These are phyloP conservation scores for Phialophora verrucosa DNA, from an alignment of 2,329 filamentous ascomycete species.

Conservation along the genomic window DNA sequence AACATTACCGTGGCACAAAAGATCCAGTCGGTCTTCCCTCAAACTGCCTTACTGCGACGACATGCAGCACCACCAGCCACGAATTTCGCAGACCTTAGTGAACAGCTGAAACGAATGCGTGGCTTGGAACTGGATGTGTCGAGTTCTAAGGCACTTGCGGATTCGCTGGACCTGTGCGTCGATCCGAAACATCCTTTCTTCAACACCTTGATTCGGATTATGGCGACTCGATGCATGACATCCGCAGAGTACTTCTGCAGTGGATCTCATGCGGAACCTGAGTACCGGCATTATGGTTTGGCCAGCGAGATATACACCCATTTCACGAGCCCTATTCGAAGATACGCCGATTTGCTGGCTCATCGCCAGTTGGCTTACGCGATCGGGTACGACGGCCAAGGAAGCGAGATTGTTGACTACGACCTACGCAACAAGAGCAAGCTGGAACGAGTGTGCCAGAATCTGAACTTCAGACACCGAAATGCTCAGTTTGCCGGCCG, in stretches of 20 bases:
- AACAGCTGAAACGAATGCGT: slow-evolving; percentile 87
- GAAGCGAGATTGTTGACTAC: slow-evolving; percentile 72
- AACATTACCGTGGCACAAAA: slow-evolving; percentile 92
- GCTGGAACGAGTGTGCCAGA: slow-evolving; percentile 92
- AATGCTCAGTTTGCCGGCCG: slow-evolving; percentile 96
- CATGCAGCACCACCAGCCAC: slow-evolving; percentile 91
- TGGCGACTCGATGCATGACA: slow-evolving; percentile 99
- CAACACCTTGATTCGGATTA: slow-evolving; percentile 96
- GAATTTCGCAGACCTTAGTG: slow-evolving; percentile 92
- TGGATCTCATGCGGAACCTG: slow-evolving; percentile 87
- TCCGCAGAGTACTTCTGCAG: slow-evolving; percentile 98
- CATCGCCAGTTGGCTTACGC: slow-evolving; percentile 94
- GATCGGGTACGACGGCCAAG: slow-evolving; percentile 75
- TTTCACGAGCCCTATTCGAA: slow-evolving; percentile 95
- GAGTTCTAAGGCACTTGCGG: slow-evolving; percentile 89
- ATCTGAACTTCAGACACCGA: slow-evolving; percentile 96
- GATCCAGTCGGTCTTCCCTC: slow-evolving; percentile 89
- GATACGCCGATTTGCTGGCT: slow-evolving; percentile 94
- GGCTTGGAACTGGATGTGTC: slow-evolving; percentile 80
- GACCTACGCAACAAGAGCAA: slow-evolving; percentile 80
- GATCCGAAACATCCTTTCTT: slow-evolving; percentile 88
- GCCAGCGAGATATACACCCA: slow-evolving; percentile 98
- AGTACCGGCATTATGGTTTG: slow-evolving; percentile 96
- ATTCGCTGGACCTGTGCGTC: slow-evolving; percentile 84
- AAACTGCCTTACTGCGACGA: slow-evolving; percentile 90